These are phyloP conservation scores for Chaetothyriales sp. DNA, from an alignment of 2,329 filamentous ascomycete species.

Conservation along the genomic window DNA sequence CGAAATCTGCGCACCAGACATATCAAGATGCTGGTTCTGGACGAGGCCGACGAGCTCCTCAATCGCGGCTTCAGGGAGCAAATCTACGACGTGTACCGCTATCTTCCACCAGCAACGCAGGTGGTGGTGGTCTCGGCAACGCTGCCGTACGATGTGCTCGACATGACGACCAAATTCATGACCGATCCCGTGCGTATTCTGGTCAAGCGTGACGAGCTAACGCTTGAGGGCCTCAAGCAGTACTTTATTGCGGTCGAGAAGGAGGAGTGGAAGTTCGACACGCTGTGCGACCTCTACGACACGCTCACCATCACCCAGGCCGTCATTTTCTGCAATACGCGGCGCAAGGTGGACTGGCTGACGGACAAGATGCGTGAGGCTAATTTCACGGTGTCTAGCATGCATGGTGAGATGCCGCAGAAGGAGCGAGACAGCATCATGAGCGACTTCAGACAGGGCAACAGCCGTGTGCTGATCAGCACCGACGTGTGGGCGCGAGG, in stretches of 20 bases:
- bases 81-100: constrained; percentile 97
- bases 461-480: constrained; percentile 88
- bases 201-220: constrained; percentile 97
- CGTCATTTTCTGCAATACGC: constrained; percentile 98
- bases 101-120: constrained; percentile 89
- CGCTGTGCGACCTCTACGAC: constrained; percentile 95
- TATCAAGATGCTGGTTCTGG: constrained; percentile 67
- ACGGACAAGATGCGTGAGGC: constrained; percentile 99
- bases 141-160: constrained; percentile 90
- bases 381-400: constrained; percentile 95
- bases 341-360: constrained; percentile 97
- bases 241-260: constrained; percentile 99
- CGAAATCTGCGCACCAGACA: constrained; percentile 58
- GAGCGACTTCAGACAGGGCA: constrained; percentile 96
- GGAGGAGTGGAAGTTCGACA: constrained; percentile 99
- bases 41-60: constrained; percentile 65
- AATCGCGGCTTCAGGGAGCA: constrained; percentile 96
- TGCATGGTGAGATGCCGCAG: constrained; percentile 99
- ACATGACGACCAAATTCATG: constrained; percentile 99
- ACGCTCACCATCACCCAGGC: constrained; percentile 97
- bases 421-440: constrained; percentile 98
- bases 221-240: constrained; percentile 91
- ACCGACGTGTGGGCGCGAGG: constrained; percentile 97
- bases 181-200: constrained; percentile 91
- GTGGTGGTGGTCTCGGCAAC: constrained; percentile 97